Percentiles rank a stretch among this genome's conserved stretches.
These are phyloP conservation scores for Cytospora piceicola DNA, from an alignment of 2,329 filamentous ascomycete species.

Conservation along the genomic window DNA sequence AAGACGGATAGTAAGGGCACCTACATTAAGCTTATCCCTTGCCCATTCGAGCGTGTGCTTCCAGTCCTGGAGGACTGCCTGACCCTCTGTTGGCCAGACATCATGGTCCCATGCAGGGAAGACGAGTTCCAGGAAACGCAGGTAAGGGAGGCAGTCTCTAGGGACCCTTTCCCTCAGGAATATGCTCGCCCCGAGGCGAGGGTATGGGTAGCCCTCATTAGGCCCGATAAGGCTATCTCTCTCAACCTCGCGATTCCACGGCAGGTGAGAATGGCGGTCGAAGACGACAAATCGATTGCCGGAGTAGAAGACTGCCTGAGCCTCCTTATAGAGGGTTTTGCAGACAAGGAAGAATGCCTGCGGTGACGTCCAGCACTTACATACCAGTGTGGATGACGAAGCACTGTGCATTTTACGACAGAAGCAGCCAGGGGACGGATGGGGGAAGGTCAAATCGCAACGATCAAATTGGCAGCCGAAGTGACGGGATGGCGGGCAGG, in stretches of 20 bases:
- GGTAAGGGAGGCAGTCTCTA: constrained; percentile 4
- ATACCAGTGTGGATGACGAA: constrained; percentile 12
- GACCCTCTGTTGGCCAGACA: constrained; percentile 8
- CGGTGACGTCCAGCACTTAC: constrained; percentile 29
- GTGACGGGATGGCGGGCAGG: constrained; percentile 9
- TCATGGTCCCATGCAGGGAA: constrained; percentile 9
- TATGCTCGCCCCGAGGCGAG: constrained; percentile 2
- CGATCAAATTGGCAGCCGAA: constrained; percentile 20
- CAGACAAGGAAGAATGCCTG: constrained; percentile 30
- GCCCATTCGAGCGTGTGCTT: constrained; percentile 19
- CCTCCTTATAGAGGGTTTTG: constrained; percentile 25
- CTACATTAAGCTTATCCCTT: not conserved
- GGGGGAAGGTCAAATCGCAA: constrained; percentile 2
- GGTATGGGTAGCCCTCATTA: constrained; percentile 2
- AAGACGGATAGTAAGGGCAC: constrained; percentile 14
- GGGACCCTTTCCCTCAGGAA: constrained; percentile 15
- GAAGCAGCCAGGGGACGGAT: constrained; percentile 24
- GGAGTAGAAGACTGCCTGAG: constrained; percentile 29
- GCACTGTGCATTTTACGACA: constrained; percentile 23
- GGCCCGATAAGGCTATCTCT: not conserved
- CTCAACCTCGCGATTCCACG: constrained; percentile 4
- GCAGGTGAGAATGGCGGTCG: constrained; percentile 4
- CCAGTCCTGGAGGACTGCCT: constrained; percentile 8
- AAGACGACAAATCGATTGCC: constrained; percentile 15
- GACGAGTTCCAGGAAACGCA: constrained; percentile 23